phyloP scores from a whole-genome alignment of 164 flowering plant species.

The Magnolia kwangsiensis region DNA sequence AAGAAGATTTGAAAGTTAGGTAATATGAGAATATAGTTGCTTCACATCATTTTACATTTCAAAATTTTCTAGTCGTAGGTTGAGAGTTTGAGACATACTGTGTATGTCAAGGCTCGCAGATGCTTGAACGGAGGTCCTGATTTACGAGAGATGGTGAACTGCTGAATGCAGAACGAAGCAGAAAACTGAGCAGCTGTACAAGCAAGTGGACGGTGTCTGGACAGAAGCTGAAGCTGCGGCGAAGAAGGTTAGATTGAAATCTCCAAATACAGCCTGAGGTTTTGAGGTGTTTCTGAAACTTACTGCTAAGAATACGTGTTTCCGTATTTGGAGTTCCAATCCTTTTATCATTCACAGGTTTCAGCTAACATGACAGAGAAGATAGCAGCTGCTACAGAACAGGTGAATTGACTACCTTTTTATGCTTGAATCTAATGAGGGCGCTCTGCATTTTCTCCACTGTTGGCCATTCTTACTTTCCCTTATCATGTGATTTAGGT shows the following conservation, averaged over 20 bases:
- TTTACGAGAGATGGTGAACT: slow-evolving; percentile 59
- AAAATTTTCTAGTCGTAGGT: slow-evolving; percentile 35
- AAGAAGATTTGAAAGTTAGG: slow-evolving; percentile 78
- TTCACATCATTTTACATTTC: slow-evolving; percentile 3
- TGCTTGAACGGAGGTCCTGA: slow-evolving; percentile 52
- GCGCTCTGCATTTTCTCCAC: background rate
- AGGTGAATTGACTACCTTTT: slow-evolving; percentile 35
- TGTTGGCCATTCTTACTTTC: background rate
- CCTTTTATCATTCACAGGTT: slow-evolving; percentile 41
- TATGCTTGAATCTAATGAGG: background rate
- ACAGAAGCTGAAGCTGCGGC: slow-evolving; percentile 84
- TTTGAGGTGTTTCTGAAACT: background rate
- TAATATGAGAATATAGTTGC: slow-evolving; percentile 27
- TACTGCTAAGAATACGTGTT: background rate
- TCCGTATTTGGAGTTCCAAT: background rate
- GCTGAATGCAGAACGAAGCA: slow-evolving; percentile 96
- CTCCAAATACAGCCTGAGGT: background rate
- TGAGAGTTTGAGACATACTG: slow-evolving; percentile 88
- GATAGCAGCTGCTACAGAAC: slow-evolving; percentile 72
- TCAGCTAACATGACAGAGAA: slow-evolving; percentile 80
- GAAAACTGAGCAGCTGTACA: slow-evolving; percentile 91
- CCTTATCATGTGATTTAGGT: slow-evolving; percentile 41
- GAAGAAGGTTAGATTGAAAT: slow-evolving; percentile 54
- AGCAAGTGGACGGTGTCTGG: slow-evolving; percentile 89
- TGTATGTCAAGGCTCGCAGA: slow-evolving; percentile 83